Conservation (phyloP, 1,284 basidiomycete genomes). For the Mycena sp. region DNA sequence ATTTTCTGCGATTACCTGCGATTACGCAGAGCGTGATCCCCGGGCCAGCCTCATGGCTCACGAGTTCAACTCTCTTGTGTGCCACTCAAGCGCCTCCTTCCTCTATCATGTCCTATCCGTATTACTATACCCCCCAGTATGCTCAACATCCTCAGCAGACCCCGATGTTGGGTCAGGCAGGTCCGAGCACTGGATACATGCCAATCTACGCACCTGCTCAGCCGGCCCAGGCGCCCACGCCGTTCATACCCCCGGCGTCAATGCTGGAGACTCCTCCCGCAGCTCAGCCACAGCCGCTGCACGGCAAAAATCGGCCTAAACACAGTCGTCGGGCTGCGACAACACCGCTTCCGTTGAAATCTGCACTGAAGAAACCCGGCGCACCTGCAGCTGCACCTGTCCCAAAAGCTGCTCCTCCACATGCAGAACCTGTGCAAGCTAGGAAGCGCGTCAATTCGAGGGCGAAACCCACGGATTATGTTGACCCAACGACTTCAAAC, state of each 20-base stretch:
- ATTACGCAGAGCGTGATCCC: not conserved
- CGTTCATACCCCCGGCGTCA: constrained; percentile 26
- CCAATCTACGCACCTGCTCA: constrained; percentile 10
- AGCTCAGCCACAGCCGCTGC: constrained; percentile 18
- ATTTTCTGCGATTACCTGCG: not conserved
- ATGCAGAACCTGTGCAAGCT: constrained; percentile 3
- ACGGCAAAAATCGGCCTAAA: constrained; percentile 24
- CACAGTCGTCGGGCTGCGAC: constrained; percentile 30
- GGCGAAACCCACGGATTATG: constrained; percentile 6
- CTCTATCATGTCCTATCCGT: constrained; percentile 2
- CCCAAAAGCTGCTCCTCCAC: constrained; percentile 11
- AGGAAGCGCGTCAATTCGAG: constrained; percentile 11
- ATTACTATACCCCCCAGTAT: too few species aligned
- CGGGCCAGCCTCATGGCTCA: constrained; percentile 29
- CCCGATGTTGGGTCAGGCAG: constrained; percentile 17
- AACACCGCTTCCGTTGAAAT: constrained; percentile 54
- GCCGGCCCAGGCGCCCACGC: not conserved
- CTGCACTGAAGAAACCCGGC: constrained; percentile 64
- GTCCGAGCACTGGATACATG: constrained; percentile 15
- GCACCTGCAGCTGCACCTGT: constrained; percentile 23
- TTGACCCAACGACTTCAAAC: not conserved
- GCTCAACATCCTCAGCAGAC: constrained; percentile 21
- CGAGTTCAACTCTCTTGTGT: constrained; percentile 19
- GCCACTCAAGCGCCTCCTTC: constrained; percentile 17
- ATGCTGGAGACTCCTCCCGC: constrained; percentile 23